Evolutionary conservation across 495 filamentous ascomycete species (phyloP).

Genomic region (Penicillium chermesinum): DNA sequence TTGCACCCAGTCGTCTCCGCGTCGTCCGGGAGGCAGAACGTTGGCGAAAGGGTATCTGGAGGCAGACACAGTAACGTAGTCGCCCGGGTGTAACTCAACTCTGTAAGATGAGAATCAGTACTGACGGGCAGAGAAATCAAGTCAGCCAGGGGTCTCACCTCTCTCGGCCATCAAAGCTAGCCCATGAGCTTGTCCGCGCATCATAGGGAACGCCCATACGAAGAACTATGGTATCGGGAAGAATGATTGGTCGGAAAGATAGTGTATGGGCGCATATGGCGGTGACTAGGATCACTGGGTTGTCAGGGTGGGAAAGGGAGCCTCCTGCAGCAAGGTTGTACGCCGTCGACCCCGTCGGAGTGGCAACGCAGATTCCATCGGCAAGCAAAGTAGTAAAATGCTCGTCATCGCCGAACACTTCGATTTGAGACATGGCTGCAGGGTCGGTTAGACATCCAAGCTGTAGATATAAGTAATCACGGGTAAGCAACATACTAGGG

Average conservation of each 20-base stretch:
- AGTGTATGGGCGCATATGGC: conserved; percentile 95
- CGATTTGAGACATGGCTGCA: conserved; percentile 76
- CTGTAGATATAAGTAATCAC: neutral
- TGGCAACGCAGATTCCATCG: conserved; percentile 86
- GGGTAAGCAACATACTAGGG: conserved; percentile 55
- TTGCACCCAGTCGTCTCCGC: conserved; percentile 88
- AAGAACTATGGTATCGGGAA: conserved; percentile 91
- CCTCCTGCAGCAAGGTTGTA: conserved; percentile 97
- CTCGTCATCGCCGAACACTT: conserved; percentile 92
- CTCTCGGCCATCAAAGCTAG: conserved; percentile 92
- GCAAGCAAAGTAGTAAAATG: conserved; percentile 85
- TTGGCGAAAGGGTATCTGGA: conserved; percentile 90
- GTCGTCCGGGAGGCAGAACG: conserved; percentile 67
- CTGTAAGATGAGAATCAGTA: conserved; percentile 28
- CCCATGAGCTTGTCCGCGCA: conserved; percentile 85
- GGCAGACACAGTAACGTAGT: conserved; percentile 94
- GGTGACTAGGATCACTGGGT: conserved; percentile 92
- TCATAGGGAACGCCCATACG: conserved; percentile 90
- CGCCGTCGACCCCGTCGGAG: conserved; percentile 88
- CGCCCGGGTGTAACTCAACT: conserved; percentile 79
- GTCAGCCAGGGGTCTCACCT: conserved; percentile 37
- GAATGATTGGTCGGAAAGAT: conserved; percentile 90
- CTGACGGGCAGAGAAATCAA: no score
- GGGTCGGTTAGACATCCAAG: conserved; percentile 4
- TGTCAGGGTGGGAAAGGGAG: conserved; percentile 92